Evolutionary conservation across 208 protist species (phyloP).

Genomic region (Acanthamoeba castellanii): DNA sequence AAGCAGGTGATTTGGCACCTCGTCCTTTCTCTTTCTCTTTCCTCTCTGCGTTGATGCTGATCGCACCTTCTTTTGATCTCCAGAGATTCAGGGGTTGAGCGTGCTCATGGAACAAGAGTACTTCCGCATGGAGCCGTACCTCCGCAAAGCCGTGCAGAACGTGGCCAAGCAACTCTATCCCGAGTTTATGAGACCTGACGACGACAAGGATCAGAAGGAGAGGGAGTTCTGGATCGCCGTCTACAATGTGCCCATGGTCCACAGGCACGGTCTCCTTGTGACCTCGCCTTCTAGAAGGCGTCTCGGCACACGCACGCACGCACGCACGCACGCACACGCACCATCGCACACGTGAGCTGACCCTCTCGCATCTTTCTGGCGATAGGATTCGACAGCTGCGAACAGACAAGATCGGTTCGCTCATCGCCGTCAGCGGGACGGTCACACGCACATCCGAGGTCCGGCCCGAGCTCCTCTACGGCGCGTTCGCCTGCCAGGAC

Average conservation of each 20-base stretch:
- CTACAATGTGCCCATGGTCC: conserved; percentile 38
- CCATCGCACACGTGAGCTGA: not conserved
- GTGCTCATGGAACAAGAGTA: conserved; percentile 67
- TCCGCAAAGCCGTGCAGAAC: conserved; percentile 75
- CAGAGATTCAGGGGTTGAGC: conserved; percentile 32
- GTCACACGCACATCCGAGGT: conserved; percentile 98
- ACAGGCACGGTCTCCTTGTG: conserved; percentile 53
- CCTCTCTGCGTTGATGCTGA: not conserved
- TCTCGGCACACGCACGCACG: too few relatives aligned
- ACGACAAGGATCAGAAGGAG: conserved; percentile 49
- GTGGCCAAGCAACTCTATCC: conserved; percentile 57
- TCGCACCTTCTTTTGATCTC: not conserved
- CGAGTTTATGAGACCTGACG: not conserved
- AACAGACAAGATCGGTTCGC: conserved; percentile 94
- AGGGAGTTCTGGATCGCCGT: conserved; percentile 73
- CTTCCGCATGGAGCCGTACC: conserved; percentile 61
- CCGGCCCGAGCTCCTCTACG: conserved; percentile 98
- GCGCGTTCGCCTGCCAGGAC: conserved; percentile 97
- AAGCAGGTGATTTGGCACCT: not conserved
- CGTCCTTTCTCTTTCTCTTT: not conserved
- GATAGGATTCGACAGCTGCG: conserved; percentile 95
- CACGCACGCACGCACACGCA: too few relatives aligned
- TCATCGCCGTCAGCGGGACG: conserved; percentile 96
- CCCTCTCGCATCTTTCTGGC: not conserved
- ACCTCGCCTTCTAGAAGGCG: too few relatives aligned